These are phyloP conservation scores for Pseudopithomyces chartarum DNA, from an alignment of 2,329 filamentous ascomycete species.

Conservation along the genomic window DNA sequence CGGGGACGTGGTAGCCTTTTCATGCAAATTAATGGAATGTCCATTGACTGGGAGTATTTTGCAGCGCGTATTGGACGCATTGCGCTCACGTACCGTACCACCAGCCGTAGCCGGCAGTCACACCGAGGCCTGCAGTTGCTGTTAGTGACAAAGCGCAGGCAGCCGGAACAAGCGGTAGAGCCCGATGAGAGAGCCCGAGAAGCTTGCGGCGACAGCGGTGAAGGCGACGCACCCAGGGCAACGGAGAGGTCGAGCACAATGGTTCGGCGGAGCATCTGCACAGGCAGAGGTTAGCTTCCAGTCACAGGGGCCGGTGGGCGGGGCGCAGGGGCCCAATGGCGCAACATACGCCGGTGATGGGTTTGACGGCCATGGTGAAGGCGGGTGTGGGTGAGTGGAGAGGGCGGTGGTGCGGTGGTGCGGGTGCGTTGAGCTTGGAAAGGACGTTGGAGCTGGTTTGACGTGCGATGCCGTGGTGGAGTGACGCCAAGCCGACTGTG, in stretches of 20 bases:
- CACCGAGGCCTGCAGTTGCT: slow-evolving; percentile 60
- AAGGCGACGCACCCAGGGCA: slow-evolving; percentile 62
- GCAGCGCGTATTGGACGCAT: slow-evolving; percentile 1
- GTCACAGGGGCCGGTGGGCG: slow-evolving; percentile 8
- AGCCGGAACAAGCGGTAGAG: slow-evolving; percentile 10
- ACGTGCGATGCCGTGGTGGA: slow-evolving; percentile 35
- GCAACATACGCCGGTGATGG: slow-evolving; percentile 56
- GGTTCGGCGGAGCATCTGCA: slow-evolving; percentile 68
- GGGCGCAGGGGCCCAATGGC: slow-evolving; percentile 34
- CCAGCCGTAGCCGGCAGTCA: slow-evolving; percentile 67
- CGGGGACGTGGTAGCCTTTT: slow-evolving; percentile 67
- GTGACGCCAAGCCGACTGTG: slow-evolving; percentile 15
- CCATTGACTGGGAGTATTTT: not conserved
- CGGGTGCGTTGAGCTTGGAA: slow-evolving; percentile 33
- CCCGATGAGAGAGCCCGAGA: slow-evolving; percentile 4
- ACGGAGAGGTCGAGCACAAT: slow-evolving; percentile 71
- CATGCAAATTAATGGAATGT: slow-evolving; percentile 1
- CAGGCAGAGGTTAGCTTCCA: slow-evolving; percentile 31
- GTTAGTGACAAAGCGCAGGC: slow-evolving; percentile 28
- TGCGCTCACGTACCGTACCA: slow-evolving; percentile 64
- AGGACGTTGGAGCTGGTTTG: slow-evolving; percentile 29
- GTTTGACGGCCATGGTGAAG: slow-evolving; percentile 52
- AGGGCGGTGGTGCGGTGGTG: slow-evolving; percentile 30
- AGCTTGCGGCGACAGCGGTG: not conserved
- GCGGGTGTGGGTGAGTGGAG: slow-evolving; percentile 29